Percentiles rank a stretch among this genome's conserved stretches.
phyloP scores from a whole-genome alignment of 108 stramenopile species.

The Cyclotella kingstonii region DNA sequence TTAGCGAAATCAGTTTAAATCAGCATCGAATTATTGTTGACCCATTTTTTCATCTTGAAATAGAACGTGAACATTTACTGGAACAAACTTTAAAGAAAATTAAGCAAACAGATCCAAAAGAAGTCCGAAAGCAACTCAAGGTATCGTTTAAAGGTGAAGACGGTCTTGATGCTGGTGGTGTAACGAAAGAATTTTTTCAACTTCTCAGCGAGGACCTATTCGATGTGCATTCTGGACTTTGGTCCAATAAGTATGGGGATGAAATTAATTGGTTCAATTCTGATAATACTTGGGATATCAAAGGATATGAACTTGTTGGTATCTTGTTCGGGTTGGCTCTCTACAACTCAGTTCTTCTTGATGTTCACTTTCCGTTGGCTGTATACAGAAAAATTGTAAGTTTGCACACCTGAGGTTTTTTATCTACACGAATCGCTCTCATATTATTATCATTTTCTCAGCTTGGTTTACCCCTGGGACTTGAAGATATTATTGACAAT shows the following conservation, averaged over 20 bases:
- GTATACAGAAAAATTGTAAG: conserved; percentile 83
- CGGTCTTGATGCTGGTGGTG: conserved; percentile 94
- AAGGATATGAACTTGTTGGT: conserved; percentile 80
- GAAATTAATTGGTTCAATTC: conserved; percentile 87
- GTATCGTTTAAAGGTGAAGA: conserved; percentile 90
- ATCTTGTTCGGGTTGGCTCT: conserved; percentile 86
- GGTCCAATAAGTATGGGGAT: conserved; percentile 63
- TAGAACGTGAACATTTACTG: conserved; percentile 67
- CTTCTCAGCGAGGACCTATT: conserved; percentile 82
- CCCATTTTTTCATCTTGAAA: conserved; percentile 64
- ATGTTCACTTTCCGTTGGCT: conserved; percentile 83
- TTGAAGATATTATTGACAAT: conserved; percentile 86
- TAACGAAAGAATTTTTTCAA: conserved; percentile 94
- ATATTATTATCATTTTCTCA: neutral
- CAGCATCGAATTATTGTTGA: conserved; percentile 42
- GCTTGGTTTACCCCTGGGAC: conserved; percentile 61
- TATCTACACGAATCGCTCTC: neutral
- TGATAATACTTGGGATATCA: conserved; percentile 78
- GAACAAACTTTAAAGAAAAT: conserved; percentile 67
- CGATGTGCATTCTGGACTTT: conserved; percentile 86
- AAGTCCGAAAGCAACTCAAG: conserved; percentile 69
- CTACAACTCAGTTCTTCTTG: conserved; percentile 88
- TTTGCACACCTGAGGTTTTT: neutral
- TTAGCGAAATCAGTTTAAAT: conserved; percentile 24
- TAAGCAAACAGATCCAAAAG: conserved; percentile 50